Conservation (phyloP, 83 land plant species). For the Thuja plicata region DNA sequence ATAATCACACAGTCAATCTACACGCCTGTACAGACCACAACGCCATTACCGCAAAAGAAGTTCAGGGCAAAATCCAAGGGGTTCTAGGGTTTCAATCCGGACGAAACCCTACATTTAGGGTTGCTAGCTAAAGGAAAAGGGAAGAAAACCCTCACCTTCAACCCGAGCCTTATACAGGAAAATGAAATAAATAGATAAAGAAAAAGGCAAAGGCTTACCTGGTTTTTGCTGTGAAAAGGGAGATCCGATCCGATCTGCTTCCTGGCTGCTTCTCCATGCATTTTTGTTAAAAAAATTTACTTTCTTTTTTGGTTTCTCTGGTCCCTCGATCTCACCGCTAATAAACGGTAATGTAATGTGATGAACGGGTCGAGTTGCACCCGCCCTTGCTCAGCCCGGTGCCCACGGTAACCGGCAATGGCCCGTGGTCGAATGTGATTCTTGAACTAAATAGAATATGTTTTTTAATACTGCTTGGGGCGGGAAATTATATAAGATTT, state of each 20-base stretch:
- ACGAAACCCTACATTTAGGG: not conserved
- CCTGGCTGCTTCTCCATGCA: not conserved
- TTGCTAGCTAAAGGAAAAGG: not conserved
- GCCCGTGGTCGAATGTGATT: not conserved
- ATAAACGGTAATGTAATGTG: not conserved
- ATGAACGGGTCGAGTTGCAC: not conserved
- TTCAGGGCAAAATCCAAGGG: not conserved
- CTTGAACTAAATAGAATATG: not conserved
- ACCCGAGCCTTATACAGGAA: not conserved
- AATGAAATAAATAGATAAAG: not conserved
- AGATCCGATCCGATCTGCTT: not conserved
- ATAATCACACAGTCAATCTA: not conserved
- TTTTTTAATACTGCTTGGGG: not conserved
- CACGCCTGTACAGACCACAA: not conserved
- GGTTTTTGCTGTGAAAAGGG: not conserved
- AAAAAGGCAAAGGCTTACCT: not conserved
- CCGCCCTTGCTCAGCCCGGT: not conserved
- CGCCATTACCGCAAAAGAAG: not conserved
- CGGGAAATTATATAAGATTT: not conserved
- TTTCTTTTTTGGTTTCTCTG: not conserved
- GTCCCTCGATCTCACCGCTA: not conserved
- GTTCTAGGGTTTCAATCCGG: not conserved
- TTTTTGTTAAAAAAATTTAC: not conserved
- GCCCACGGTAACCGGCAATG: not conserved
- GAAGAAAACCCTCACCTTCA: not conserved